Evolutionary conservation across 768 basidiomycete genomes (phyloP), one percentile per base, ranked within the genome.

Genomic region (Mycena polygramma): DNA sequence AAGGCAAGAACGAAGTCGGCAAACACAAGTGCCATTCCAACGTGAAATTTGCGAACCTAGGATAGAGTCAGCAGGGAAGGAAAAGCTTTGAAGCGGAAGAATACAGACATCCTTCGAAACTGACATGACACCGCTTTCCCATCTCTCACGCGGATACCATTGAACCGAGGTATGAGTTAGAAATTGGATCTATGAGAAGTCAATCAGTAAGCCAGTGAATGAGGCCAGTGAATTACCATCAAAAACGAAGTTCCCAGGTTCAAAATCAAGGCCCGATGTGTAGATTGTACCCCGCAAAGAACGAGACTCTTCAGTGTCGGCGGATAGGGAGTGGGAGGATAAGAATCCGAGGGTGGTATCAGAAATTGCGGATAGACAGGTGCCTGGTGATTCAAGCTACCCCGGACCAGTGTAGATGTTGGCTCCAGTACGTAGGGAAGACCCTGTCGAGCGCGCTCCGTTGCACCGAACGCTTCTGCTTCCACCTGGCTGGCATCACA

Each of bases 1-100:
- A 77, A 77, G 8, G 72, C 73, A 17, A 77, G 41, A 2, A 77
- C 63, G 53, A 69, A 67, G 14, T 72, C 64, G 24, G 54, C n/a
- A 41, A 77, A 76, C 20, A 75, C 74, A 3, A 77, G 43, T 13
- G 74, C 74, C 39, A 77, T 62, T 0, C 69, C 77, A 48, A 77
- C 55, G 43, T 54, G 61, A 54, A 54, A 48, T 68, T 36, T 69
- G 66, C 20, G 60, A 20, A 22, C 57, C 63, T 30, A 30, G 10
- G 22, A 26, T 24, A 10, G 26, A 26, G 51, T 24, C 24, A 52
- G 22, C n/a, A 15, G 19, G 11, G 37, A 24, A 36, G 26, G 13
- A 15, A 9, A 30, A 26, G 24, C 24, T 24, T 30, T 30, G 30
- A 30, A 52, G 26, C 15, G 41, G 13, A 7, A 43, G 41, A 43